Evolutionary conservation across 495 filamentous ascomycete species (phyloP), one percentile per base, ranked within the genome.

Genomic region (Xylaria scruposa): DNA sequence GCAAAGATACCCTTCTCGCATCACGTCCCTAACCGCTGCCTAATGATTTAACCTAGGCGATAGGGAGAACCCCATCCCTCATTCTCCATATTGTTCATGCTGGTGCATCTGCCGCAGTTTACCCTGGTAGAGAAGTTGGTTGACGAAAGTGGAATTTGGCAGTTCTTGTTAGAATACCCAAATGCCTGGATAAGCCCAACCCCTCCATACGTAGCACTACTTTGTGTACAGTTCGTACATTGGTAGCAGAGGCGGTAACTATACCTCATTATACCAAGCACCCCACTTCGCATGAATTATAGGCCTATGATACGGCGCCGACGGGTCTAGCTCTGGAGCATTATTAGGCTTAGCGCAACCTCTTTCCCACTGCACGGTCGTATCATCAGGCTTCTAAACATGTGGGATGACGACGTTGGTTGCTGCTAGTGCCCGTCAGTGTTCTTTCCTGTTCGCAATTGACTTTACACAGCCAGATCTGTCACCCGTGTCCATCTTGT

Each of bases 341-440:
- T 21, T 21, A 49, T 51, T 66, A 21, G 44, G 63, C 63, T 66
- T 66, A 66, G 63, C 46, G 63, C 42, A 1, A n/a, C 46, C 10
- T 33, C 15, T n/a, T n/a, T 15, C 38, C 31, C 44, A 46, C 12
- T 51, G 44, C 31, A 19, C 63, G 47, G 24, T 9, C 44, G 42
- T 53, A 54, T 67, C 46, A 67, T 67, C 64, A 67, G 64, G 40
- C 68, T 63, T 26, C 56, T 65, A 13, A n/a, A 73, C 47, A 78
- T 82, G 81, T 82, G 74, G 79, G 81, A 84, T 84, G 81, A 85
- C 79, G 81, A 83, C 78, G 83, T 83, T 83, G 80, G 81, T 80
- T 78, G 73, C 72, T 70, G 71, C 59, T 71, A 74, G 67, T 73
- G 73, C 72, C 75, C 72, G 29, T 58, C 70, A 31, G 71, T 47